phyloP scores from a whole-genome alignment of 78 protist genomes.

The Polysphondylium violaceum region DNA sequence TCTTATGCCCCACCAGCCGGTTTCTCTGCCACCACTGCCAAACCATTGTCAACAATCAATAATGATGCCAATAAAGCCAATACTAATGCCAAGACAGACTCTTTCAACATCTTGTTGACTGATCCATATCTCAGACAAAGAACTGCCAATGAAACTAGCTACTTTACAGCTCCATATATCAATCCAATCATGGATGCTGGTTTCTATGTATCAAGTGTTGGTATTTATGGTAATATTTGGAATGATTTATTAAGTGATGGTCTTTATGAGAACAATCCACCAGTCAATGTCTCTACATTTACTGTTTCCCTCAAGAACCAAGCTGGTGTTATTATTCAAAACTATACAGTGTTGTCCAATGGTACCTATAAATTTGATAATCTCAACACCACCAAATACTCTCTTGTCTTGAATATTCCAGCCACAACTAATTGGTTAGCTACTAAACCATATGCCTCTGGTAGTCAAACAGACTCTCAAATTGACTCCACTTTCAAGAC shows the following conservation, averaged over 20 bases:
- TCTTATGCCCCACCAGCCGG: slow-evolving; percentile 28
- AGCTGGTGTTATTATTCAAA: neutral
- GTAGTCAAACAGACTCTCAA: neutral
- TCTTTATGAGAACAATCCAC: slow-evolving; percentile 3
- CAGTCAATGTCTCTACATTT: neutral
- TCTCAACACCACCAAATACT: slow-evolving; percentile 13
- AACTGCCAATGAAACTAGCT: neutral
- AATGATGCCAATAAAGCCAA: neutral
- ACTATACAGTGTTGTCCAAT: neutral
- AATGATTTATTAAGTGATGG: slow-evolving; percentile 44
- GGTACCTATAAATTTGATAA: slow-evolving; percentile 29
- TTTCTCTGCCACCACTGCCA: neutral
- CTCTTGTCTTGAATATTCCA: neutral
- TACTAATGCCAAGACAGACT: slow-evolving; percentile 16
- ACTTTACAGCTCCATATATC: slow-evolving; percentile 3
- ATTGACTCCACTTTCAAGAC: neutral
- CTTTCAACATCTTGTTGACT: neutral
- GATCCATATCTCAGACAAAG: neutral
- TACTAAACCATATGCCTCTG: slow-evolving; percentile 8
- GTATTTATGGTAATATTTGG: slow-evolving; percentile 44
- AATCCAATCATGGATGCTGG: slow-evolving; percentile 32
- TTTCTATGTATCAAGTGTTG: neutral
- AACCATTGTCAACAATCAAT: neutral
- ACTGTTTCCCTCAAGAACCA: neutral
- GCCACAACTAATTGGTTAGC: slow-evolving; percentile 11